Conservation (phyloP, 2,329 filamentous ascomycete genomes). For the Exophiala sp. region DNA sequence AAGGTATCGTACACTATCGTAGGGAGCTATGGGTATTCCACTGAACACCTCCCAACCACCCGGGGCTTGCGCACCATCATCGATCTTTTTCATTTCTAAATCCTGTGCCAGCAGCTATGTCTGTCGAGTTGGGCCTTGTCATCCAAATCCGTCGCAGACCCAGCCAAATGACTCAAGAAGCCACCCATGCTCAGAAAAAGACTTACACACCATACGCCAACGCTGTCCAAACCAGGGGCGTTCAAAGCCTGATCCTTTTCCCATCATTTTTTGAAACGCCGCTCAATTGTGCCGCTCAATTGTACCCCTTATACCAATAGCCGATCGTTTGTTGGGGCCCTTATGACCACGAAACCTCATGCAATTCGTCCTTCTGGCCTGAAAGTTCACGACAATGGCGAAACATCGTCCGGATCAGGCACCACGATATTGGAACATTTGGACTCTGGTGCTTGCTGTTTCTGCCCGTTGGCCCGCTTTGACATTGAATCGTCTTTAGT, state of each 20-base stretch:
- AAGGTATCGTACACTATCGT: no score
- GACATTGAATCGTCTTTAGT: not conserved
- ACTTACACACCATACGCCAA: constrained; percentile 11
- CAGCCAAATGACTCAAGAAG: no score
- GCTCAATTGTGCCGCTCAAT: not conserved
- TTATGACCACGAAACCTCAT: not conserved
- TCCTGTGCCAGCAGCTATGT: no score
- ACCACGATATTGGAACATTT: constrained; percentile 4
- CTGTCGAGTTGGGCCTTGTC: no score
- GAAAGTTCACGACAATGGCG: constrained; percentile 18
- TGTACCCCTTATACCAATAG: no score
- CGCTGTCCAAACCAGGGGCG: constrained; percentile 5
- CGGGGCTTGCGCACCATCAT: no score
- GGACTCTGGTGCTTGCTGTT: not conserved
- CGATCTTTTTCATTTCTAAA: no score
- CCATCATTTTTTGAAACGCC: not conserved
- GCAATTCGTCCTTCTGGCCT: not conserved
- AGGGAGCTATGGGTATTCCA: no score
- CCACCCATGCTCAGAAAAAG: not conserved
- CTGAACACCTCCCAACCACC: no score
- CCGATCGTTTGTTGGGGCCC: no score
- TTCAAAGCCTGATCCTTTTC: not conserved
- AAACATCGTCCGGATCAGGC: constrained; percentile 15
- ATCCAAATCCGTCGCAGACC: no score
- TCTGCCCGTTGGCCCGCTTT: not conserved